phyloP scores from a whole-genome alignment of 768 basidiomycete genomes.

The Xerocomellus amylosporus region DNA sequence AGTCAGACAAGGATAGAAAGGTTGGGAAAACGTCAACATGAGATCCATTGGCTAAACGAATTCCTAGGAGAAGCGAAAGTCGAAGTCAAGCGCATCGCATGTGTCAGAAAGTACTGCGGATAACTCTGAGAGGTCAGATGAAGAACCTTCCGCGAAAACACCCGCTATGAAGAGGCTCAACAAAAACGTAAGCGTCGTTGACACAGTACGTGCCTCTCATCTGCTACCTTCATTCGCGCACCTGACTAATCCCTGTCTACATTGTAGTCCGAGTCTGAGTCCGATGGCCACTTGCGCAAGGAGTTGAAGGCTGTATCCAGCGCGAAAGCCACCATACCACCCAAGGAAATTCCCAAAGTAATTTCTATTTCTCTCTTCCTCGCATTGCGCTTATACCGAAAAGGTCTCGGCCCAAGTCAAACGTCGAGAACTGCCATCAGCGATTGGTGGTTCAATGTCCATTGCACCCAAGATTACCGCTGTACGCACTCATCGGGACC shows the following conservation, averaged over 20 bases:
- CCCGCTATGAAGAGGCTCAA: neutral
- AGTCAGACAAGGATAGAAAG: constrained; percentile 19
- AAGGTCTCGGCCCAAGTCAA: constrained; percentile 5
- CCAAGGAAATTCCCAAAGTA: constrained; percentile 16
- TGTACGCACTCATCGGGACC: constrained; percentile 32
- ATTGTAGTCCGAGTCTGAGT: constrained; percentile 20
- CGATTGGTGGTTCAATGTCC: neutral
- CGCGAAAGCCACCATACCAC: neutral
- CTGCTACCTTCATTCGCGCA: neutral
- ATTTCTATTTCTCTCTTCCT: neutral
- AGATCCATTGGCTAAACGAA: neutral
- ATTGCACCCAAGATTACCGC: constrained; percentile 14
- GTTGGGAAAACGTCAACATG: constrained; percentile 2
- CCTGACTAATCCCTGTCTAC: neutral
- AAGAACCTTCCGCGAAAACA: neutral
- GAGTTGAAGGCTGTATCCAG: neutral
- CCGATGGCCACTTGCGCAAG: constrained; percentile 2
- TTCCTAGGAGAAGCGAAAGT: constrained; percentile 19
- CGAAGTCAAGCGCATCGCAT: constrained; percentile 6
- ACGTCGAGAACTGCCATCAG: constrained; percentile 5
- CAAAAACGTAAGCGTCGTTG: constrained; percentile 2
- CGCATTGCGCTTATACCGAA: neutral
- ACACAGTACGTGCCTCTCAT: constrained; percentile 9
- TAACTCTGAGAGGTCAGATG: constrained; percentile 11
- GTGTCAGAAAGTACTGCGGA: constrained; percentile 7